These are phyloP conservation scores for Zymoseptoria ardabiliae DNA, from an alignment of 2,329 filamentous ascomycete genomes.

Conservation along the genomic window DNA sequence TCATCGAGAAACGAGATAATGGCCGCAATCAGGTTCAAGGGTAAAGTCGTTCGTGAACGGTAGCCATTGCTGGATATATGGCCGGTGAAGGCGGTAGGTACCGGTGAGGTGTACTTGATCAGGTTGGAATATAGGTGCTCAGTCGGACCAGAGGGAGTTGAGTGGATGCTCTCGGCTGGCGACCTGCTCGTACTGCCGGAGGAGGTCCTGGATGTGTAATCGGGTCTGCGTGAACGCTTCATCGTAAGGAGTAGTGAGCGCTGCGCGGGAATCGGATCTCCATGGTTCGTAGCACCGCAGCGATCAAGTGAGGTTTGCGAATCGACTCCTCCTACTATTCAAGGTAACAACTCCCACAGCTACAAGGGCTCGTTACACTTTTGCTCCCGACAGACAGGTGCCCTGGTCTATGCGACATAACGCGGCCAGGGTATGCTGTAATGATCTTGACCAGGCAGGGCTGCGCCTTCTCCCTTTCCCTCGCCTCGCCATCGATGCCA, in stretches of 20 bases:
- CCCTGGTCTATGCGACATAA: not conserved
- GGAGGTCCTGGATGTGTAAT: not conserved
- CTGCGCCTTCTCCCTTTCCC: too few relatives aligned
- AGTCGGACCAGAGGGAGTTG: not conserved
- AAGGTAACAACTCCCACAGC: not conserved
- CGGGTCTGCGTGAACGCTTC: not conserved
- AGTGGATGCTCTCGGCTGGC: not conserved
- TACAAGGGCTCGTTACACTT: not conserved
- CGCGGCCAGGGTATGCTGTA: not conserved
- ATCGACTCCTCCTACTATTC: not conserved
- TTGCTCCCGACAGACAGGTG: not conserved
- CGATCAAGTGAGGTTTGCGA: not conserved
- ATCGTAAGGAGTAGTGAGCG: not conserved
- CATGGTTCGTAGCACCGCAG: not conserved
- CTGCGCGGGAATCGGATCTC: not conserved
- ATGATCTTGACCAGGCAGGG: not conserved
- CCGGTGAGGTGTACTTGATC: slow-evolving; percentile 22
- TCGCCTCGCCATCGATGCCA: not conserved
- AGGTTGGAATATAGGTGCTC: not conserved
- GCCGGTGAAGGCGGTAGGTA: slow-evolving; percentile 5
- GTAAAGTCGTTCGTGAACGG: slow-evolving; percentile 32
- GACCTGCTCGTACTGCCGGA: not conserved
- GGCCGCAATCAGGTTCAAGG: slow-evolving; percentile 51
- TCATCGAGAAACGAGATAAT: slow-evolving; percentile 53
- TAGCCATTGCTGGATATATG: slow-evolving; percentile 1